These are phyloP conservation scores for Simplicillium aogashimaense DNA, from an alignment of 2,329 filamentous ascomycete species.

Conservation along the genomic window DNA sequence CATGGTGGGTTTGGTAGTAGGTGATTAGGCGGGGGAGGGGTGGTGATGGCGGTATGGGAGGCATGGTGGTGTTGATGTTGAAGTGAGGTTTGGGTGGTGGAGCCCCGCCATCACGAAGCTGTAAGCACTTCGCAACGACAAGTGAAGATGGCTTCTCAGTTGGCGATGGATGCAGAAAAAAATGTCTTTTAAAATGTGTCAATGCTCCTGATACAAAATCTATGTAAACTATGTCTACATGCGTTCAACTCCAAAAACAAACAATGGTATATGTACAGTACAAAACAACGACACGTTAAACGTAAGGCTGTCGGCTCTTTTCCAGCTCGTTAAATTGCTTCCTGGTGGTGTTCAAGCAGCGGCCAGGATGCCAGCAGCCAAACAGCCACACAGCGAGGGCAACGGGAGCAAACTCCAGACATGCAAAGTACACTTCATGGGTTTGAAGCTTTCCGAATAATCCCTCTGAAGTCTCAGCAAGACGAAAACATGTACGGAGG, in stretches of 20 bases:
- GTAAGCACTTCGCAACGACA: too few relatives aligned
- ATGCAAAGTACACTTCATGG: constrained; percentile 42
- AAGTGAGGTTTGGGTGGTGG: background rate
- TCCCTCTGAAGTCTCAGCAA: constrained; percentile 44
- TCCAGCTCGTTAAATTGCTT: background rate
- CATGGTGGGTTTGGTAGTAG: constrained; percentile 47
- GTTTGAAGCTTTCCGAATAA: constrained; percentile 32
- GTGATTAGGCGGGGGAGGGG: constrained; percentile 37
- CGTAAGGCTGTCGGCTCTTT: background rate
- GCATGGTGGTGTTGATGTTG: constrained; percentile 13
- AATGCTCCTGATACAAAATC: too few relatives aligned
- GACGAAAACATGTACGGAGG: constrained; percentile 40
- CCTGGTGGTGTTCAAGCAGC: constrained; percentile 14
- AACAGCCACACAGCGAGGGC: constrained; percentile 36
- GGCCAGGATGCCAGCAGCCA: constrained; percentile 32
- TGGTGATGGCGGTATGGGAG: constrained; percentile 17
- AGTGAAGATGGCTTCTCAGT: too few relatives aligned
- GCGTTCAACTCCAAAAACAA: too few relatives aligned
- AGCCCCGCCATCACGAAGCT: background rate
- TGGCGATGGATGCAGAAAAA: too few relatives aligned
- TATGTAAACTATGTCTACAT: too few relatives aligned
- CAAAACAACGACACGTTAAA: background rate
- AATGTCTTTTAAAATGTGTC: too few relatives aligned
- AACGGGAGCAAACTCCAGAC: constrained; percentile 44
- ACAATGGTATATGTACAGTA: background rate